Evolutionary conservation across 1,284 basidiomycete species (phyloP), one percentile per base, ranked within the genome.

Genomic region (Mycena sp.): DNA sequence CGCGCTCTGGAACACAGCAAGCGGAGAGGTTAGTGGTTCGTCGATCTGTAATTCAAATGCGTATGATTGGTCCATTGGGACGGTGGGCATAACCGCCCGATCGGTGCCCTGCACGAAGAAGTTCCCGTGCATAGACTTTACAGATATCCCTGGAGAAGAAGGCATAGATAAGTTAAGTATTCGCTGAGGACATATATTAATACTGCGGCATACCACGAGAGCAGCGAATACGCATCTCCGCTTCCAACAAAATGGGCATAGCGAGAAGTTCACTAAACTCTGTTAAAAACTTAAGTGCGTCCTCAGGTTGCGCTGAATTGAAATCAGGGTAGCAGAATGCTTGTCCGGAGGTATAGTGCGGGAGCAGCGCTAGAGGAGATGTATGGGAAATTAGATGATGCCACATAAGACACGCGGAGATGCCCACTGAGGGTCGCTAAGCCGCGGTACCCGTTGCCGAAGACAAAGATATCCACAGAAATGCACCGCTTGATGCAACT

Each of bases 401-500:
- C 17, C 25, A 54, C 21, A 10, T 45, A 28, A 30, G 55, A 29
- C 26, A 28, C 25, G 30, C 26, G 35, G 37, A 44, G 10, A 29
- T 16, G 68, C 81, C 23, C 74, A 92, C 93, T 88, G 28, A 98
- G 83, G 57, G 92, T 96, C 2, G 98, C 95, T 37, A 99, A 93
- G 77, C 99, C 97, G 65, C 96, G 95, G 76, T 99, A 99, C 26
- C 86, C 37, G 10, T 46, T 85, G 61, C 93, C 93, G 80, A 97
- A 98, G 54, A 99, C 83, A 90, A 98, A 99, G 96, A 99, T 98
- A 77, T 99, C 97, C 55, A 99, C 96, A 0, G 96, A 96, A 37
- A 99, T 93, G 77, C 99, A 98, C 6, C 92, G 90, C 69, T 96
- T 90, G 11, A 96, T 98, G 76, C 97, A 99, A 70, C 99, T 95